Conservation (phyloP, 768 basidiomycete genomes). For the Chiua virens region DNA sequence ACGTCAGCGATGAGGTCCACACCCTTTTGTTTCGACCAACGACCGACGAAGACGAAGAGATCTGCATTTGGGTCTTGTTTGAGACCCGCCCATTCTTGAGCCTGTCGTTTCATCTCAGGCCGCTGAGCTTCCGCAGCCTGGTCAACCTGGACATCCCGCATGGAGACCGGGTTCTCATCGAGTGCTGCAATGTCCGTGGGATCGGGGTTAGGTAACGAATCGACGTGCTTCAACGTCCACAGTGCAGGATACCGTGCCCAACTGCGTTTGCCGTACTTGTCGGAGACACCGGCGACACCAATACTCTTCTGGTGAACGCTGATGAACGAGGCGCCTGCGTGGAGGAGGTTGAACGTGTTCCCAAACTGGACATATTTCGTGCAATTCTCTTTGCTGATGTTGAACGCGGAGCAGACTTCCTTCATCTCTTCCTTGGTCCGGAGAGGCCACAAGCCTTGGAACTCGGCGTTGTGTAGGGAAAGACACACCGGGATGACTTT, state of each 20-base stretch:
- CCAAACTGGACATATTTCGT: slow-evolving; percentile 98
- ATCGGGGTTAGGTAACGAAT: slow-evolving; percentile 93
- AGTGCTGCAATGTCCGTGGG: slow-evolving; percentile 93
- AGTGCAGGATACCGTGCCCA: slow-evolving; percentile 97
- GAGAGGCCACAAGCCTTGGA: slow-evolving; percentile 95
- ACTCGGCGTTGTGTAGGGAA: slow-evolving; percentile 95
- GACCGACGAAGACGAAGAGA: slow-evolving; percentile 93
- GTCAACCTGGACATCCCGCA: slow-evolving; percentile 78
- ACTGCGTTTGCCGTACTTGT: slow-evolving; percentile 95
- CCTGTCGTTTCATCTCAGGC: slow-evolving; percentile 87
- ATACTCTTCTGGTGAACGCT: slow-evolving; percentile 90
- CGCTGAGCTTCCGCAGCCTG: slow-evolving; percentile 82
- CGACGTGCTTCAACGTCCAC: slow-evolving; percentile 95
- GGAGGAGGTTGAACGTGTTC: slow-evolving; percentile 94
- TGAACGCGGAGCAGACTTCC: slow-evolving; percentile 97
- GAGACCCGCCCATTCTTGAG: slow-evolving; percentile 94
- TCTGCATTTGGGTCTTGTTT: slow-evolving; percentile 89
- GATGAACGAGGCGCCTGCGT: slow-evolving; percentile 91
- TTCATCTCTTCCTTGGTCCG: slow-evolving; percentile 98
- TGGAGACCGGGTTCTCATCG: slow-evolving; percentile 71
- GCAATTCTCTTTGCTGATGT: slow-evolving; percentile 94
- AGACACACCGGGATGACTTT: slow-evolving; percentile 89
- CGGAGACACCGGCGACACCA: slow-evolving; percentile 95
- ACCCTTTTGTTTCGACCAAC: slow-evolving; percentile 98
- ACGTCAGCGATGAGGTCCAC: slow-evolving; percentile 97